Evolutionary conservation across 2,329 filamentous ascomycete genomes (phyloP).

Genomic region (Paecilomyces sp.): DNA sequence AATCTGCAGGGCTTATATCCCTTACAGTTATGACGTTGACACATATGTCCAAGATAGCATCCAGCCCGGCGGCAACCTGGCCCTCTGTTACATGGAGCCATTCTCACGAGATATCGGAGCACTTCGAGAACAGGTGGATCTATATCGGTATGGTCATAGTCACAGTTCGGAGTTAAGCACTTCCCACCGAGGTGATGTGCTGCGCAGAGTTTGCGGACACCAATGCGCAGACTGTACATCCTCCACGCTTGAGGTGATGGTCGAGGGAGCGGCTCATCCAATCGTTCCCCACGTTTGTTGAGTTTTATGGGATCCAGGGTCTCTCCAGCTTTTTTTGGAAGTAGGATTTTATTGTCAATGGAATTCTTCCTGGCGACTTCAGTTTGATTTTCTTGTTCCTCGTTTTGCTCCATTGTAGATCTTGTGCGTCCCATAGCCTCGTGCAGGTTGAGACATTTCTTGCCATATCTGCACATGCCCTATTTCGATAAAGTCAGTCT

Average conservation of each 20-base stretch:
- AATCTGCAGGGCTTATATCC: neutral
- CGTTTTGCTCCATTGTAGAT: constrained; percentile 9
- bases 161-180: constrained; percentile 32
- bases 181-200: constrained; percentile 37
- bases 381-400: constrained; percentile 14
- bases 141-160: constrained; percentile 42
- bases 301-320: constrained; percentile 33
- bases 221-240: constrained; percentile 32
- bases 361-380: neutral
- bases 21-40: constrained; percentile 11
- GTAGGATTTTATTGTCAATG: neutral
- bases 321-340: constrained; percentile 1
- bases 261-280: constrained; percentile 37
- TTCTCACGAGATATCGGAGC: constrained; percentile 39
- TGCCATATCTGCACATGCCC: constrained; percentile 27
- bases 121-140: constrained; percentile 32
- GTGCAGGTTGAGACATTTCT: constrained; percentile 23
- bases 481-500: constrained; percentile 7
- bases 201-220: constrained; percentile 43
- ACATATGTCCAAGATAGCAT: constrained; percentile 42
- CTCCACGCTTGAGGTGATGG: constrained; percentile 31
- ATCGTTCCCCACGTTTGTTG: constrained; percentile 41
- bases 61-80: constrained; percentile 34
- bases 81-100: constrained; percentile 35
- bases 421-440: constrained; percentile 16